Conservation (phyloP, 2,329 filamentous ascomycete species). For the Cladosporium oxysporum region DNA sequence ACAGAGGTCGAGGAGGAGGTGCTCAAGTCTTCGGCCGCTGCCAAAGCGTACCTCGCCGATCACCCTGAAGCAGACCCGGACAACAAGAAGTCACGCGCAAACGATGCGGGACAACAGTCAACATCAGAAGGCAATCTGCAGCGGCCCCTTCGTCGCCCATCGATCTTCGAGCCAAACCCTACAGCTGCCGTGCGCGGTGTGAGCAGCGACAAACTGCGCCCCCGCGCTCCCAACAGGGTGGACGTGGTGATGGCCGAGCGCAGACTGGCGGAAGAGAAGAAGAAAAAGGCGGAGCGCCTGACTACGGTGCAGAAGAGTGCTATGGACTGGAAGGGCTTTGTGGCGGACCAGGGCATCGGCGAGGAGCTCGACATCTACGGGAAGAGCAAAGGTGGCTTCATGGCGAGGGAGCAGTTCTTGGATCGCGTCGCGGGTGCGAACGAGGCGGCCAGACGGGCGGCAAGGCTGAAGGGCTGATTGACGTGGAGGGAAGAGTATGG, state of each 20-base stretch:
- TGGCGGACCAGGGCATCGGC: constrained; percentile 61
- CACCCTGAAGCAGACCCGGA: constrained; percentile 39
- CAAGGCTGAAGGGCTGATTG: constrained; percentile 46
- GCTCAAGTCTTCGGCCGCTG: constrained; percentile 56
- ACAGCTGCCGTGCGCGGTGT: constrained; percentile 49
- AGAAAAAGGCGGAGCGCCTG: constrained; percentile 57
- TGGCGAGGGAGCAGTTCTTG: constrained; percentile 64
- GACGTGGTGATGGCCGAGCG: constrained; percentile 37
- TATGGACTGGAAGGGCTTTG: constrained; percentile 65
- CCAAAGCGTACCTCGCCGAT: constrained; percentile 52
- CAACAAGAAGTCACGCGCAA: constrained; percentile 28
- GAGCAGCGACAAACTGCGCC: constrained; percentile 46
- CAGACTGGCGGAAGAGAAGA: constrained; percentile 37
- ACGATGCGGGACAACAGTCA: constrained; percentile 9
- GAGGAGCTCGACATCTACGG: constrained; percentile 63
- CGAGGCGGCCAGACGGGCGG: constrained; percentile 58
- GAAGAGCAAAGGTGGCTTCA: constrained; percentile 62
- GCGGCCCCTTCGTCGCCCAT: constrained; percentile 48
- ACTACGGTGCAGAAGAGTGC: constrained; percentile 68
- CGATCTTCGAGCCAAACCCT: constrained; percentile 54
- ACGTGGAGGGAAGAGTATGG: neutral
- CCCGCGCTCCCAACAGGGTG: constrained; percentile 33
- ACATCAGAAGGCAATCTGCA: constrained; percentile 34
- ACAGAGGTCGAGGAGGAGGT: constrained; percentile 57
- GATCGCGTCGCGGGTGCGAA: constrained; percentile 56